These are phyloP conservation scores for Hymenoscyphus fructigenus DNA, from an alignment of 2,329 filamentous ascomycete species.

Conservation along the genomic window DNA sequence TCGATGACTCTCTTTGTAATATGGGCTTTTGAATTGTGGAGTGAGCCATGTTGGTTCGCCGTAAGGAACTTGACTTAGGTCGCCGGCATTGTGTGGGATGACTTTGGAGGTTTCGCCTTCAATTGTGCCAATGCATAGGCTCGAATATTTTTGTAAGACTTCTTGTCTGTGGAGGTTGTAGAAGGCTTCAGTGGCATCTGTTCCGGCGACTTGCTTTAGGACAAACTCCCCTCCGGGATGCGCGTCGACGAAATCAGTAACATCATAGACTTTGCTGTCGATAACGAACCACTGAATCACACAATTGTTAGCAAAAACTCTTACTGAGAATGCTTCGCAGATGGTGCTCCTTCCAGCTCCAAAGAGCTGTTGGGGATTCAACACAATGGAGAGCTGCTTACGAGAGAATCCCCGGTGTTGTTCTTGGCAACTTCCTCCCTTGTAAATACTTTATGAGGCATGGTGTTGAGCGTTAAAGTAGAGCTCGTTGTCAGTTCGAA, in stretches of 20 bases:
- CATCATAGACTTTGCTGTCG: conserved; percentile 84
- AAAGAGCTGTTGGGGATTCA: not conserved
- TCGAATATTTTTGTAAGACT: conserved; percentile 76
- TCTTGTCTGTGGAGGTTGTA: conserved; percentile 93
- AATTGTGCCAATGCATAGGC: conserved; percentile 73
- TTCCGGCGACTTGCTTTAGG: conserved; percentile 75
- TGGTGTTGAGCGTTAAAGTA: conserved; percentile 16
- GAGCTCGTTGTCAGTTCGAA: not conserved
- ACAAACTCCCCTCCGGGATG: conserved; percentile 79
- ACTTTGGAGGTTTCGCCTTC: conserved; percentile 74
- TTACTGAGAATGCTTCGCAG: not conserved
- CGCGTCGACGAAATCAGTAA: conserved; percentile 80
- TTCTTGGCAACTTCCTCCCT: conserved; percentile 71
- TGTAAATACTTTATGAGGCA: conserved; percentile 40
- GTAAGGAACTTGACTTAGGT: conserved; percentile 76
- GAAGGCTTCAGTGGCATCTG: conserved; percentile 78
- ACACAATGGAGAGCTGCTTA: not conserved
- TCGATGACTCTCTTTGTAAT: conserved; percentile 75
- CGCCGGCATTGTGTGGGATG: conserved; percentile 66
- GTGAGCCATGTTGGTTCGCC: conserved; percentile 82
- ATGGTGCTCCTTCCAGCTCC: not conserved
- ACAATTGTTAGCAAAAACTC: conserved; percentile 46
- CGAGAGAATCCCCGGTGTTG: conserved; percentile 62
- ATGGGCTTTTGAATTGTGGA: conserved; percentile 73
- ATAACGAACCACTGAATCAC: conserved; percentile 69